phyloP scores from a whole-genome alignment of 306 rosid species.

The Quercus variabilis region DNA sequence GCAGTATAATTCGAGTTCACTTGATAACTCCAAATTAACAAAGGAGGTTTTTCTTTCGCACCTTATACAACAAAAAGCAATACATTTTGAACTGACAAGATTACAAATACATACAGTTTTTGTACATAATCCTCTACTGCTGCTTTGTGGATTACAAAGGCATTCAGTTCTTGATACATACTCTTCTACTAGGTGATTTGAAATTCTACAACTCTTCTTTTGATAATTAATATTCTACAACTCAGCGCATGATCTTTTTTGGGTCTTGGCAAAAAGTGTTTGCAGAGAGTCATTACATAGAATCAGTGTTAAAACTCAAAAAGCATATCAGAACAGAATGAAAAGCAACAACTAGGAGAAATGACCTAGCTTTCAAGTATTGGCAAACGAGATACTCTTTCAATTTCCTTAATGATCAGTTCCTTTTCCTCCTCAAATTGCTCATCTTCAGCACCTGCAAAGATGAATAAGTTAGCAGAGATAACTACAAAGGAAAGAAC shows the following conservation, averaged over 20 bases:
- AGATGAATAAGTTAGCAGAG: no score
- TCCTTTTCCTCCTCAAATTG: conserved; percentile 96
- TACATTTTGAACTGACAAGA: neutral
- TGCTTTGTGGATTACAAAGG: conserved; percentile 3
- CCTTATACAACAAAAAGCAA: neutral
- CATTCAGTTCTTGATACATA: neutral
- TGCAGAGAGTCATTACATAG: conserved; percentile 19
- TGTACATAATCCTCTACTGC: neutral
- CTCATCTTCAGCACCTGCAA: conserved; percentile 46
- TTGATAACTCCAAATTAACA: neutral
- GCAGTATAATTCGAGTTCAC: neutral
- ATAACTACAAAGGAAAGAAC: no score
- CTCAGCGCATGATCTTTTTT: neutral
- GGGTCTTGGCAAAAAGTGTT: neutral
- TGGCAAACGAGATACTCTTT: conserved; percentile 32
- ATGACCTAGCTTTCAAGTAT: conserved; percentile 22
- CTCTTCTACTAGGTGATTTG: neutral
- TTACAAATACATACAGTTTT: neutral
- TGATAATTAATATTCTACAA: neutral
- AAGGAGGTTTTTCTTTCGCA: neutral
- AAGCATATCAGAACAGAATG: conserved; percentile 19
- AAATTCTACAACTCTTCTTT: neutral
- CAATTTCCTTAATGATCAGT: conserved; percentile 76
- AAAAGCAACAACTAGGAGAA: conserved; percentile 15
- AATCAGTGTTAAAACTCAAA: conserved; percentile 19